These are phyloP conservation scores for Blastobotrys terrestris DNA, from an alignment of 805 yeast genomes.

Conservation along the genomic window DNA sequence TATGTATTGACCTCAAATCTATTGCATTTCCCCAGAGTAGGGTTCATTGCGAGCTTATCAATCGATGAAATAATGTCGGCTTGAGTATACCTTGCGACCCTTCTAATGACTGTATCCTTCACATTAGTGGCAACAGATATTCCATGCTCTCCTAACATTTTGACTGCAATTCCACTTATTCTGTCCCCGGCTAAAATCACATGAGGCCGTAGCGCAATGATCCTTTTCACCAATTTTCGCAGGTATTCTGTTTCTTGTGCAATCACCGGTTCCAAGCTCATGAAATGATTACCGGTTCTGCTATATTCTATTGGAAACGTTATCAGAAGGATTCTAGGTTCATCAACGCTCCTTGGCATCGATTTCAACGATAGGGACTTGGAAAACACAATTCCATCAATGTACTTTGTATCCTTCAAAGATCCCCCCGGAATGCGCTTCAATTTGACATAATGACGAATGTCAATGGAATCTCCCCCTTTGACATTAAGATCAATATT, in stretches of 20 bases:
- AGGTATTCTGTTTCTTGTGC: conserved; percentile 86
- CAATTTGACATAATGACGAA: conserved; percentile 81
- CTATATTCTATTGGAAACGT: conserved; percentile 87
- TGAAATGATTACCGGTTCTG: conserved; percentile 60
- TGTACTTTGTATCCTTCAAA: conserved; percentile 49
- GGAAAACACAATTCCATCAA: conserved; percentile 81
- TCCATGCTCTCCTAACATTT: conserved; percentile 62
- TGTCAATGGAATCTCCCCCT: conserved; percentile 71
- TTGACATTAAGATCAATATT: conserved; percentile 52
- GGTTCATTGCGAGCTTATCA: conserved; percentile 69
- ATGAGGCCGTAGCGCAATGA: conserved; percentile 70
- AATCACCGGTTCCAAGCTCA: conserved; percentile 74
- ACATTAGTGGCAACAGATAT: conserved; percentile 77
- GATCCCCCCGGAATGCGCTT: conserved; percentile 77
- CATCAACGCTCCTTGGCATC: conserved; percentile 59
- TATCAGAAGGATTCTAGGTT: conserved; percentile 74
- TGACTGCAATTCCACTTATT: conserved; percentile 76
- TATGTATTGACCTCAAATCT: conserved; percentile 65
- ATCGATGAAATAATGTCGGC: conserved; percentile 84
- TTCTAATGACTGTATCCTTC: conserved; percentile 73
- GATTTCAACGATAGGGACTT: conserved; percentile 71
- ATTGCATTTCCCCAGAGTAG: conserved; percentile 71
- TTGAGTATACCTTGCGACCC: conserved; percentile 70
- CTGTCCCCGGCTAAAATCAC: conserved; percentile 71
- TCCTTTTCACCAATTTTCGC: conserved; percentile 71